phyloP scores from a whole-genome alignment of 768 basidiomycete genomes.

The Russula dissimulans region DNA sequence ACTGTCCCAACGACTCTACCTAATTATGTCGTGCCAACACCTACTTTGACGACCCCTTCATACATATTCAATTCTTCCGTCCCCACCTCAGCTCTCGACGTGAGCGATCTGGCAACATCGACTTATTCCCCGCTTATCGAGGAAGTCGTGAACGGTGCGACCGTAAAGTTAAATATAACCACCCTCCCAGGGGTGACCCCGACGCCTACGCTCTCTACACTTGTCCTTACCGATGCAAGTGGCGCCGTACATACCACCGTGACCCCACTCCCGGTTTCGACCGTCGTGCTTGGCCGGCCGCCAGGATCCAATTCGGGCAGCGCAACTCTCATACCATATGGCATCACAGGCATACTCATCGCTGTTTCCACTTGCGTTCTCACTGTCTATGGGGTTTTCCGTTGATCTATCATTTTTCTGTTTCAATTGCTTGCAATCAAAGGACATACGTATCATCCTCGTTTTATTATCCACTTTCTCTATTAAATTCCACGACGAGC shows the following conservation, averaged over 20 bases:
- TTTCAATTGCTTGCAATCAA: neutral
- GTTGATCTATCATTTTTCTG: constrained; percentile 7
- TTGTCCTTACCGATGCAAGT: constrained; percentile 45
- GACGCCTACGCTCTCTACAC: constrained; percentile 41
- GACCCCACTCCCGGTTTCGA: constrained; percentile 37
- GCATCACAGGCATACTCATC: neutral
- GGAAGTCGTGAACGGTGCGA: constrained; percentile 4
- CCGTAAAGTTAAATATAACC: constrained; percentile 36
- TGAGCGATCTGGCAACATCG: constrained; percentile 57
- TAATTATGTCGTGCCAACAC: constrained; percentile 59
- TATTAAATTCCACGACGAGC: constrained; percentile 1
- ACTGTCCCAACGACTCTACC: constrained; percentile 62
- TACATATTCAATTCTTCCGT: constrained; percentile 67
- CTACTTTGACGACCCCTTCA: constrained; percentile 49
- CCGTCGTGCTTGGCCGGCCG: constrained; percentile 52
- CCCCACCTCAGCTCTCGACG: constrained; percentile 33
- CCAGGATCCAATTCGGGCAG: constrained; percentile 34
- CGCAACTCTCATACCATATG: neutral
- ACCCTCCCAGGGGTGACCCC: constrained; percentile 51
- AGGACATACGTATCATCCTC: neutral
- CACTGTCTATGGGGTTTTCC: neutral
- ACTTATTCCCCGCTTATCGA: constrained; percentile 55
- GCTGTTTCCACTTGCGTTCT: constrained; percentile 1
- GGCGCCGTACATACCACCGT: constrained; percentile 48
- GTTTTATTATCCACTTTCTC: neutral